These are phyloP conservation scores for Lasiodiplodia theobromae DNA, from an alignment of 2,329 filamentous ascomycete species.

Conservation along the genomic window DNA sequence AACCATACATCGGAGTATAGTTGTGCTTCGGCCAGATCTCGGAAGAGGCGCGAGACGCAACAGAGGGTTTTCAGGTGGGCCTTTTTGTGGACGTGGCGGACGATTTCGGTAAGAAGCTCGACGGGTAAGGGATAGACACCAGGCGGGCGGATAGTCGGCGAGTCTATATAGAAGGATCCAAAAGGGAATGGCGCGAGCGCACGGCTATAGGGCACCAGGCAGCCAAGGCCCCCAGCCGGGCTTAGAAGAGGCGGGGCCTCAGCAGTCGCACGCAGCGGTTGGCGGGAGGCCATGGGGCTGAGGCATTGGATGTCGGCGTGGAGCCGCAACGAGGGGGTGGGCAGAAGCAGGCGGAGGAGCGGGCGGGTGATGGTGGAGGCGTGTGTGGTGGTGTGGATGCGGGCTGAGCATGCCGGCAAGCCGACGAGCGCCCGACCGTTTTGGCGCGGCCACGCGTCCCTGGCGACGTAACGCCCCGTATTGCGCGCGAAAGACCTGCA, in stretches of 20 bases:
- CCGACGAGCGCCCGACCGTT: not conserved
- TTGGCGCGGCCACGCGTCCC: slow-evolving; percentile 15
- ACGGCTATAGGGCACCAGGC: not conserved
- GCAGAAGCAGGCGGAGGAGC: too few relatives aligned
- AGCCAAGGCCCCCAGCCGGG: not conserved
- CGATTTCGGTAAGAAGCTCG: not conserved
- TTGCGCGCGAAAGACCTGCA: not conserved
- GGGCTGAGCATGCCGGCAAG: not conserved
- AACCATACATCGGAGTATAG: not conserved
- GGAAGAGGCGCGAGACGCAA: not conserved
- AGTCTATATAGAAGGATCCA: not conserved
- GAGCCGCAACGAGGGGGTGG: too few relatives aligned
- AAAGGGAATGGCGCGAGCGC: not conserved
- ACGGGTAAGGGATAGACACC: not conserved
- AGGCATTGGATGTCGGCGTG: not conserved
- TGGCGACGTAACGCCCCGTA: slow-evolving; percentile 19
- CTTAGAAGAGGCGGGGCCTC: not conserved
- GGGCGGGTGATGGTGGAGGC: too few relatives aligned
- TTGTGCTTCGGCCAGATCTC: not conserved
- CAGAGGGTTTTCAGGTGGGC: not conserved
- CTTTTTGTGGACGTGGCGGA: not conserved
- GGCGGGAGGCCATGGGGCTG: not conserved
- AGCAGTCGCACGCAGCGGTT: not conserved
- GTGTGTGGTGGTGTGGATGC: not conserved
- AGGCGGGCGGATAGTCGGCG: not conserved